These are phyloP conservation scores for Urtica urens DNA, from an alignment of 306 rosid species.

Conservation along the genomic window DNA sequence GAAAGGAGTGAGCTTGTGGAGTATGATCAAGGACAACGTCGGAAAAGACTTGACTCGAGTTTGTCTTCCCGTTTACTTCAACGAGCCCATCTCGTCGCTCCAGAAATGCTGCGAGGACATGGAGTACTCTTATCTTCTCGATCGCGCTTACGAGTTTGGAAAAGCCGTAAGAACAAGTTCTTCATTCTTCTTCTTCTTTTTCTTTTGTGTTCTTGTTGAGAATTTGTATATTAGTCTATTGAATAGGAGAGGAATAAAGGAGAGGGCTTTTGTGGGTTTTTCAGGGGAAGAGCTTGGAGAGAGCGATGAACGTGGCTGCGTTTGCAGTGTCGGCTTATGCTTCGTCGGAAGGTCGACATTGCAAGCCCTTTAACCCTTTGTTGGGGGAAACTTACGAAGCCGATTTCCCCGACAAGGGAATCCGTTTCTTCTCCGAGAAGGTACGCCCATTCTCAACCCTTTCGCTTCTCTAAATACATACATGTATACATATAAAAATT, in stretches of 20 bases:
- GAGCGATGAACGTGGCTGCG: conserved; percentile 82
- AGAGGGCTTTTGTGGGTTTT: neutral
- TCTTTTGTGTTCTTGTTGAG: neutral
- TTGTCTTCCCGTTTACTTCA: conserved; percentile 97
- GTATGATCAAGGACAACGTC: conserved; percentile 93
- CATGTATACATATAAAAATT: too few species aligned
- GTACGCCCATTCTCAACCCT: conserved; percentile 18
- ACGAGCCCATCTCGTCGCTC: conserved; percentile 95
- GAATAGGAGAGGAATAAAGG: too few species aligned
- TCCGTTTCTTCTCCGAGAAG: conserved; percentile 98
- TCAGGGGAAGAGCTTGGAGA: conserved; percentile 83
- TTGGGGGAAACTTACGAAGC: conserved; percentile 99
- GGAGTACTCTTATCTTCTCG: conserved; percentile 86
- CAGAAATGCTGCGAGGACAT: conserved; percentile 94
- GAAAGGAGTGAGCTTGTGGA: conserved; percentile 95
- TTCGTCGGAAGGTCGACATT: conserved; percentile 88
- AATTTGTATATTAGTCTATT: too few species aligned
- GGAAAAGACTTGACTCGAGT: conserved; percentile 94
- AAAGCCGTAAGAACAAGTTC: conserved; percentile 46
- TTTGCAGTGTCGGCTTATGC: conserved; percentile 98
- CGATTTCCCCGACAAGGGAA: conserved; percentile 79
- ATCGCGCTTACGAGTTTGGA: conserved; percentile 74
- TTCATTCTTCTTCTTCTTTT: neutral
- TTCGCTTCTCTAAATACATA: too few species aligned
- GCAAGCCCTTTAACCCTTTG: conserved; percentile 97